Base-by-base conservation (phyloP, 352 stramenopile species). In the Phytopythium sindhum region DNA sequence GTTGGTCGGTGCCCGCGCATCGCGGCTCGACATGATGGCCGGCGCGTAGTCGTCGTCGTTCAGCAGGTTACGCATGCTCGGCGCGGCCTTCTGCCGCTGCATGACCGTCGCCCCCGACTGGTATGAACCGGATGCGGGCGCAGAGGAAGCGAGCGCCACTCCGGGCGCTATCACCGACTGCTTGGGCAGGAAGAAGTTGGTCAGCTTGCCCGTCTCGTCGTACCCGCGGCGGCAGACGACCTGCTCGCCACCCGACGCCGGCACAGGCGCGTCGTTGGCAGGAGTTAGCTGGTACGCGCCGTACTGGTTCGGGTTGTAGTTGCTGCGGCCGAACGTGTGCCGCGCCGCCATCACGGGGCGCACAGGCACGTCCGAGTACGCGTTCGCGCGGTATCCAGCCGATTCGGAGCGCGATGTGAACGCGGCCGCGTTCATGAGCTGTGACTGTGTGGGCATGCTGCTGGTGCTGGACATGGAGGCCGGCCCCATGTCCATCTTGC, bases 161-260 rank as follows among this genome's bases (percentile, higher is more conserved):
- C n/a, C 42, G 8, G 33, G 60, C 31, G 61, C 24, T 21, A 28
- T 31, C 19, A 29, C 24, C 14, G 52, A 57, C 28, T 90, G 73
- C 41, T 88, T 86, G 26, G 81, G 78, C 29, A 89, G 61, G 59
- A 90, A 90, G 66, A 86, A 90, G 59, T 84, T 90, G 21, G 84
- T 90, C 35, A 92, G 66, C 65, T 90, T 90, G 37, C 84, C 84
- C 0, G 84, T 90, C 67, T 90, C 81, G 45, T 90, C 84, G 60
- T 90, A 90, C 7, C 81, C 84, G 57, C 81, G 73, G 47, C 84
- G 81, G 23, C 78, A 89, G 10, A 90, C 67, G 0, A 67, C 70
- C 23, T 60, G 70, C 17, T 70, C 61, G 24, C 66, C 42, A 31
- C 60, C 63, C 5, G 63, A 68, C 23, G 75, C 63, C 59, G 83